Percentiles rank a stretch among this genome's conserved stretches.
Conservation (phyloP, 2,329 filamentous ascomycete genomes). For the Falciphora oryzae region DNA sequence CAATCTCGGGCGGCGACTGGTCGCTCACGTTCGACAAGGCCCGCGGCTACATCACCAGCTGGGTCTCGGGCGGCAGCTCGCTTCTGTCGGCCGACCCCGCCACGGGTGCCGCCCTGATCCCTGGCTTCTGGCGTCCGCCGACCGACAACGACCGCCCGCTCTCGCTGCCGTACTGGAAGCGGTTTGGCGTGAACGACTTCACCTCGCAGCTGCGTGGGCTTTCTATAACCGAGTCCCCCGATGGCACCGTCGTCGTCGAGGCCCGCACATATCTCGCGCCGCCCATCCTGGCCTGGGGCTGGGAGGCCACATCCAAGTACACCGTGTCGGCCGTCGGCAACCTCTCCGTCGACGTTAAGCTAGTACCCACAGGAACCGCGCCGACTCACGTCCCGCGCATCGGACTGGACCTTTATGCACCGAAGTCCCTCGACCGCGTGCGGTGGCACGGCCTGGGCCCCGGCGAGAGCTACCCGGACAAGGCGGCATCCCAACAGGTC, state of each 20-base stretch:
- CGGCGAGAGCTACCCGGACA: constrained; percentile 60
- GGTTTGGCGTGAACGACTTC: constrained; percentile 41
- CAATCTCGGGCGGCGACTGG: constrained; percentile 28
- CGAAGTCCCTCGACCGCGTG: constrained; percentile 38
- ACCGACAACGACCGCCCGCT: constrained; percentile 58
- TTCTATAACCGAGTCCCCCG: constrained; percentile 18
- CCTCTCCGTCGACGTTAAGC: constrained; percentile 38
- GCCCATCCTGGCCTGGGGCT: constrained; percentile 56
- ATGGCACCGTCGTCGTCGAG: constrained; percentile 29
- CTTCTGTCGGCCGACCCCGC: constrained; percentile 31
- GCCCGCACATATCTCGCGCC: constrained; percentile 49
- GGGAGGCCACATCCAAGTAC: constrained; percentile 28
- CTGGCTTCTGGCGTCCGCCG: constrained; percentile 56
- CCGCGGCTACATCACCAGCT: constrained; percentile 35
- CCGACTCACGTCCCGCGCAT: constrained; percentile 55
- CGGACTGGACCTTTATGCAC: constrained; percentile 52
- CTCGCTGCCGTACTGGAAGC: constrained; percentile 52
- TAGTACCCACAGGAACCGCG: constrained; percentile 40
- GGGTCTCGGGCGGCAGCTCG: constrained; percentile 29
- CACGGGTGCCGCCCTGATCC: constrained; percentile 31
- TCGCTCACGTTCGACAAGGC: constrained; percentile 38
- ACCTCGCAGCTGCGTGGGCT: constrained; percentile 41
- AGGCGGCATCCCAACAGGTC: constrained; percentile 45
- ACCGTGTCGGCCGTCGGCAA: constrained; percentile 36
- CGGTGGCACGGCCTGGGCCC: constrained; percentile 59